These are phyloP conservation scores for Phlebiopsis gigantea DNA, from an alignment of 768 basidiomycete species.

Conservation along the genomic window DNA sequence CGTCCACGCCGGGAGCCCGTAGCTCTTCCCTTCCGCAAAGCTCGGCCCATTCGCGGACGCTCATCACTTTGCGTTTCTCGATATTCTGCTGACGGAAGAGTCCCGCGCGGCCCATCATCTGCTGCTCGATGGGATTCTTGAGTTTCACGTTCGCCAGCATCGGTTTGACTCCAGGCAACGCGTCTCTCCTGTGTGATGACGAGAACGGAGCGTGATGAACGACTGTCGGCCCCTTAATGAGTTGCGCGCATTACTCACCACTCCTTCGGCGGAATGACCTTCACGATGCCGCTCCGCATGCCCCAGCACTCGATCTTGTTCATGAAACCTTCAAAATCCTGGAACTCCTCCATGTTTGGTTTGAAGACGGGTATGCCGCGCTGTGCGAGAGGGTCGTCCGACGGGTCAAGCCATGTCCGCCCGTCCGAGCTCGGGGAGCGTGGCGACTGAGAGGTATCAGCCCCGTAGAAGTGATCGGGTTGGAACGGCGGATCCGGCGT, in stretches of 20 bases:
- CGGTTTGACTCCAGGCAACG: slow-evolving; percentile 66
- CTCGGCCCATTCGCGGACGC: slow-evolving; percentile 85
- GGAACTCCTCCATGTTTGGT: slow-evolving; percentile 88
- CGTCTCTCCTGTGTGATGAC: slow-evolving; percentile 47
- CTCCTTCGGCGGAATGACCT: slow-evolving; percentile 92
- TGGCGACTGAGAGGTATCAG: slow-evolving; percentile 38
- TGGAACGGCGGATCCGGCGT: slow-evolving; percentile 42
- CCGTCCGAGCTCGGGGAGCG: slow-evolving; percentile 63
- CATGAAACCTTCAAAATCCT: slow-evolving; percentile 90
- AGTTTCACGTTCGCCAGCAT: slow-evolving; percentile 75
- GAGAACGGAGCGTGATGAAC: slow-evolving; percentile 4
- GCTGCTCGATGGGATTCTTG: slow-evolving; percentile 88
- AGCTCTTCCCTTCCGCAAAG: slow-evolving; percentile 67
- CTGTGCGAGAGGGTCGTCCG: slow-evolving; percentile 72
- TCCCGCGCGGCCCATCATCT: slow-evolving; percentile 82
- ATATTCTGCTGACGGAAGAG: slow-evolving; percentile 89
- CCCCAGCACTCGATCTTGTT: slow-evolving; percentile 88
- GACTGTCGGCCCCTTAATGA: slow-evolving; percentile 6
- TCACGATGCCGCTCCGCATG: slow-evolving; percentile 84
- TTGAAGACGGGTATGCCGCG: slow-evolving; percentile 96
- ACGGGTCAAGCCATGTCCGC: slow-evolving; percentile 66
- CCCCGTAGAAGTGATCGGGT: slow-evolving; percentile 81
- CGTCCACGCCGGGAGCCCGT: slow-evolving; percentile 66
- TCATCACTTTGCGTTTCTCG: slow-evolving; percentile 80
- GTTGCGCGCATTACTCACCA: slow-evolving; percentile 51